These are phyloP conservation scores for Malus sieversii DNA, from an alignment of 306 rosid species.

Conservation along the genomic window DNA sequence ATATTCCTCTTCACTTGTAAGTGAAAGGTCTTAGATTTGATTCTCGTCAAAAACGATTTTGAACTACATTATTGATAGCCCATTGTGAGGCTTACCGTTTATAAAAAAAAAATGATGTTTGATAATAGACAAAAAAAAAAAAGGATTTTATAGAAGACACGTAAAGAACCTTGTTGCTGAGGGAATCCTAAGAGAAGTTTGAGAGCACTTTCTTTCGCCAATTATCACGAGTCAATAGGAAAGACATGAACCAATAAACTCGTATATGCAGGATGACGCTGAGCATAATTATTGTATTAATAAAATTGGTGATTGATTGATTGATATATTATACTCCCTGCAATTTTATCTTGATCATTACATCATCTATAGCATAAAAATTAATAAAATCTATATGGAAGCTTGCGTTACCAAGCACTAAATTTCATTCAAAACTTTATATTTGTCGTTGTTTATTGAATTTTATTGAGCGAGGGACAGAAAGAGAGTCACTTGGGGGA, in stretches of 20 bases:
- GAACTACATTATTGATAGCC: too few relatives aligned
- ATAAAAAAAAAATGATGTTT: background rate
- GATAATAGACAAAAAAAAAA: background rate
- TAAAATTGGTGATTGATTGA: background rate
- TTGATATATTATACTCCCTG: too few relatives aligned
- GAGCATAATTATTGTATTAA: background rate
- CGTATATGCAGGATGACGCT: background rate
- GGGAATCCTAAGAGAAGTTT: background rate
- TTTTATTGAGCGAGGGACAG: background rate
- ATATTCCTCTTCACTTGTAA: too few relatives aligned
- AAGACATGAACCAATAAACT: background rate
- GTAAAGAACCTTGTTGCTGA: background rate
- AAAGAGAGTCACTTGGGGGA: background rate
- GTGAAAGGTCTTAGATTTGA: too few relatives aligned
- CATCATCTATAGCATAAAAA: slow-evolving; percentile 1
- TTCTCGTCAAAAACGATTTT: rapidly evolving
- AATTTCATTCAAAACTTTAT: background rate
- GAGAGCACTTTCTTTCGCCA: background rate
- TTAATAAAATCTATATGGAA: background rate
- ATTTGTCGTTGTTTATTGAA: background rate
- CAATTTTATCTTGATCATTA: background rate
- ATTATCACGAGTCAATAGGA: background rate
- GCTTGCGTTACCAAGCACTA: slow-evolving; percentile 20
- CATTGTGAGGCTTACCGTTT: too few relatives aligned
- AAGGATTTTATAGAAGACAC: background rate